Base-by-base conservation (phyloP, 495 filamentous ascomycete species). In the Penicillium taxi region DNA sequence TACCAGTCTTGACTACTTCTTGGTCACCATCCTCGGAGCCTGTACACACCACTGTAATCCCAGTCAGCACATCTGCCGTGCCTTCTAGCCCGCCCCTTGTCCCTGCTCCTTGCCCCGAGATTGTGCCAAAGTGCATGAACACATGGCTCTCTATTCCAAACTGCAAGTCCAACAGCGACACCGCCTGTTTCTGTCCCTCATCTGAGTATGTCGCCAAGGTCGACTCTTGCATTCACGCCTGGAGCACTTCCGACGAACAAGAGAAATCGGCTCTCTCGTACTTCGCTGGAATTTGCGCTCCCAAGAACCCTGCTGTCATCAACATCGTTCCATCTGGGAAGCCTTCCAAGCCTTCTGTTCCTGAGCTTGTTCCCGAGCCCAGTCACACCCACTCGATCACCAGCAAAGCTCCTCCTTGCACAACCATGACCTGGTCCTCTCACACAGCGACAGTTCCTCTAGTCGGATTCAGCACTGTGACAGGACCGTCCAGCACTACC, bases 71-170 rank as follows among this genome's bases (percentile, higher is more conserved):
- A 22, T 7, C 42, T 12, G 23, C 29, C 5, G 8, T 7, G 1
- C 37, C 47, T 9, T n/a, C n/a, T n/a, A 35, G 28, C 13, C 8
- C 42, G n/a, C 29, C 44, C 2, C 3, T 29, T 9, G 32, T 30
- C 6, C 39, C 44, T 3, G 32, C 39, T 22, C 39, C 50, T 0
- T 86, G 80, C 71, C 88, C 89, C 26, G 59, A 65, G 29, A 64
- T 86, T 26, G 80, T 96, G 8, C 91, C 91, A 37, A 80, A 77
- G 47, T 96, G 90, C 70, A 67, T 96, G 61, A 94, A 94, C 75
- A 95, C 90, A 43, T 96, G 87, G 85, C 61, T 93, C 47, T 45
- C 49, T 6, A 75, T 80, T 50, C 71, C 79, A 19, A 70, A 74
- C 58, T 96, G 90, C 74, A 66, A 61, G 41, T 84, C 86, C 67